Evolutionary conservation across 345 rosid genomes (phyloP), one percentile per base, ranked within the genome.

Genomic region (Salix purpurea): DNA sequence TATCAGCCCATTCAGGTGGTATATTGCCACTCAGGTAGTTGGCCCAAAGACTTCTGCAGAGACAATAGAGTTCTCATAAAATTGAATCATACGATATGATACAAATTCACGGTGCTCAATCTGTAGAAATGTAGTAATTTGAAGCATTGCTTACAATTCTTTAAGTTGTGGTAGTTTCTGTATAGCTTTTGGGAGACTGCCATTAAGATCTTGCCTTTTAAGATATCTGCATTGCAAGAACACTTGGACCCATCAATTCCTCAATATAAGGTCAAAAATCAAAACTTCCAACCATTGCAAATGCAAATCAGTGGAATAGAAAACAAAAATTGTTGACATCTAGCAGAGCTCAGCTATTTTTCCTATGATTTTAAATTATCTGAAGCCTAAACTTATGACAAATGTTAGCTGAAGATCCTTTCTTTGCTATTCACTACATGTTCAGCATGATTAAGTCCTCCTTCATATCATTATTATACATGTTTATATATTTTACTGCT

Each of bases 151-250:
- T 74, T 52, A 65, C 77, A 74, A 65, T 18, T 30, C n/a, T 44
- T 32, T 74, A 15, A 74, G 77, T 50, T 48, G 14, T 32, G 77
- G 77, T 42, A 74, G 58, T 65, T 74, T 74, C 40, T 34, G 34
- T n/a, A 74, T 66, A 19, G 77, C 70, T 15, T 40, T 42, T 30
- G 77, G 77, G 9, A 74, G 77, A 5, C 21, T 61, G 6, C 77
- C 77, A n/a, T 71, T 16, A 66, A 74, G 77, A 66, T 74, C 65
- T 74, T 74, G 77, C 21, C 24, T 34, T 48, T 24, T 50, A 14
- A 74, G 77, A 32, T 34, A 30, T 34, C 77, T 74, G 71, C 8
- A 23, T 19, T 18, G 21, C 61, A 36, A 32, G 34, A 32, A 32
- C 34, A 32, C 34, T 32, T 30, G 9, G 19, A 8, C 42, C 18